Evolutionary conservation across 164 flowering plant genomes (phyloP), one percentile per base, ranked within the genome.

Genomic region (Cinnamomum micranthum): DNA sequence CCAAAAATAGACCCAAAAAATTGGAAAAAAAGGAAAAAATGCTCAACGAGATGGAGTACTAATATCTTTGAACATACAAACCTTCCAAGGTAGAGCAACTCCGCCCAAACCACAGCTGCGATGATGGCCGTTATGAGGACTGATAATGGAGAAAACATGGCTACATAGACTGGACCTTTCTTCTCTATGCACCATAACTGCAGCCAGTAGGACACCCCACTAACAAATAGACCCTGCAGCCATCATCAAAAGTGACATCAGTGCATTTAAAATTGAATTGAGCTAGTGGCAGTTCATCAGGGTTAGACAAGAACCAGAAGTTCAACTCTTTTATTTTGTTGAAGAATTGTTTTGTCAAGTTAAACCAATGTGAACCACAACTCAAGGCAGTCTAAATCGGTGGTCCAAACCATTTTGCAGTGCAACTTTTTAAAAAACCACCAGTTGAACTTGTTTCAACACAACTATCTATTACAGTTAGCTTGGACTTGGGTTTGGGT

Each of bases 131-230:
- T 82, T 2, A 82, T 64, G 68, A 79, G 63, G 3, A 78, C 72
- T 23, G 71, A 47, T 33, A 85, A 51, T 52, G 87, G 87, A 10
- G 77, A 74, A 23, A 80, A 82, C 71, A 79, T 73, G 51, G 85
- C 79, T 20, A 58, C 78, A 59, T 79, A 85, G 50, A 85, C 78
- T 23, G 85, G 85, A 2, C 87, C 85, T 41, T 76, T 85, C 80
- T 79, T 80, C 74, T 75, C 80, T 31, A 81, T 75, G 35, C 82
- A 80, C 84, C 84, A 85, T 1, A 79, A 50, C 73, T 77, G 87
- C 15, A 82, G 3, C 76, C 81, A 77, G 60, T 78, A 78, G 35
- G 82, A 50, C 6, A 81, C 23, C 6, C 82, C 82, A 17, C 77
- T 82, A 31, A 85, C 84, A 14, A 81, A 9, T 0, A 80, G 58